These are phyloP conservation scores for Incumbomyces delicatus DNA, from an alignment of 2,329 filamentous ascomycete genomes.

Conservation along the genomic window DNA sequence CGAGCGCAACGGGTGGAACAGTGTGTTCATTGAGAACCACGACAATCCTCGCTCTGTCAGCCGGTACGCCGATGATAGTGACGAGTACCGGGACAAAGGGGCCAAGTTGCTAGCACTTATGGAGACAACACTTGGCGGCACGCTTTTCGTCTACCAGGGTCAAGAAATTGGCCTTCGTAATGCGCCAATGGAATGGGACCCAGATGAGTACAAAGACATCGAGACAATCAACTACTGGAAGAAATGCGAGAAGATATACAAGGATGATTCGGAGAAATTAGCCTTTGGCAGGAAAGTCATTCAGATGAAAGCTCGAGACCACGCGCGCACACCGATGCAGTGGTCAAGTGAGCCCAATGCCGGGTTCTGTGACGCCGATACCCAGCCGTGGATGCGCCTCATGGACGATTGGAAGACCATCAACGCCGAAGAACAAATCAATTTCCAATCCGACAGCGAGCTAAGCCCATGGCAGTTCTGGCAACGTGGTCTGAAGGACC, in stretches of 20 bases:
- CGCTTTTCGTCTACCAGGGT: slow-evolving; percentile 59
- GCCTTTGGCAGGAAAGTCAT: slow-evolving; percentile 23
- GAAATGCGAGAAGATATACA: slow-evolving; percentile 24
- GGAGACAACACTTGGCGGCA: slow-evolving; percentile 40
- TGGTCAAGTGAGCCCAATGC: slow-evolving; percentile 16
- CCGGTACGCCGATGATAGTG: slow-evolving; percentile 39
- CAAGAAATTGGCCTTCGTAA: slow-evolving; percentile 61
- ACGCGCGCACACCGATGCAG: slow-evolving; percentile 24
- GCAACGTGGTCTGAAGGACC: slow-evolving; percentile 17
- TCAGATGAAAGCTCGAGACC: slow-evolving; percentile 24
- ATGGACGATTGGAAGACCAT: slow-evolving; percentile 46
- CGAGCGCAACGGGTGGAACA: slow-evolving; percentile 41
- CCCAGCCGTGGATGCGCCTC: slow-evolving; percentile 50
- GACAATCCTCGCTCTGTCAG: slow-evolving; percentile 43
- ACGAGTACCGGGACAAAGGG: slow-evolving; percentile 35
- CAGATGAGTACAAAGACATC: slow-evolving; percentile 59
- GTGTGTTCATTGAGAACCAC: slow-evolving; percentile 45
- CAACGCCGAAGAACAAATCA: slow-evolving; percentile 49
- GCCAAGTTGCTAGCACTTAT: slow-evolving; percentile 41
- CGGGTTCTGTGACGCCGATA: slow-evolving; percentile 17
- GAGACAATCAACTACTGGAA: slow-evolving; percentile 50
- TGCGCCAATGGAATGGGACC: slow-evolving; percentile 49
- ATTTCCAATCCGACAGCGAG: slow-evolving; percentile 21
- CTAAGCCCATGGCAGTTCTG: slow-evolving; percentile 21
- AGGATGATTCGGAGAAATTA: slow-evolving; percentile 18